Evolutionary conservation across 2,329 filamentous ascomycete genomes (phyloP).

Genomic region (Penicillium sp.): DNA sequence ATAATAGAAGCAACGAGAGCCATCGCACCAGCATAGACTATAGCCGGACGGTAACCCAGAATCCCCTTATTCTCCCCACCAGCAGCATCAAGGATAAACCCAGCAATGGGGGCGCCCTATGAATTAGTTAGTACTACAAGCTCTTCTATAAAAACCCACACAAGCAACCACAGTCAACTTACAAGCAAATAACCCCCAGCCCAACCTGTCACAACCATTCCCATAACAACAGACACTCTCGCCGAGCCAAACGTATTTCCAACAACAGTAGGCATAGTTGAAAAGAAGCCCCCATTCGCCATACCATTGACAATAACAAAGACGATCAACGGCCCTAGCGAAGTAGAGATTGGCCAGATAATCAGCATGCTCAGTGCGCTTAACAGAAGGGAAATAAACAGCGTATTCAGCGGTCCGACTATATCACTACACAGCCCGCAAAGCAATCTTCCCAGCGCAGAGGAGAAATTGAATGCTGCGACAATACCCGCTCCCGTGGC

Average conservation of each 20-base stretch:
- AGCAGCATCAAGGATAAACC: conserved; percentile 56
- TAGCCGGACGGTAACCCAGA: conserved; percentile 57
- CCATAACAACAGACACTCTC: conserved; percentile 56
- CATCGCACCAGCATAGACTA: conserved; percentile 59
- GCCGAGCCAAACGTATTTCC: conserved; percentile 58
- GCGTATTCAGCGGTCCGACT: conserved; percentile 55
- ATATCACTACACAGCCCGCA: conserved; percentile 55
- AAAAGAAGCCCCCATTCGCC: conserved; percentile 63
- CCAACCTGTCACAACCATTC: conserved; percentile 62
- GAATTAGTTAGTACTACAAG: background rate
- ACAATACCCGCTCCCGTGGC: conserved; percentile 56
- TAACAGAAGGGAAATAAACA: conserved; percentile 51
- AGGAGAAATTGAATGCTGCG: conserved; percentile 61
- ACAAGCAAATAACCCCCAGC: conserved; percentile 60
- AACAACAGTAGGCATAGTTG: conserved; percentile 61
- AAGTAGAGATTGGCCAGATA: conserved; percentile 59
- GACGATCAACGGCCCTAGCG: conserved; percentile 51
- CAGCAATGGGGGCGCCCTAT: conserved; percentile 58
- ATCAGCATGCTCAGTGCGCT: conserved; percentile 58
- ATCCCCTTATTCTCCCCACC: conserved; percentile 51
- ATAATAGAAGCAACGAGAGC: conserved; percentile 48
- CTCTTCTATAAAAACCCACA: background rate
- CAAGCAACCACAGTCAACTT: conserved; percentile 18
- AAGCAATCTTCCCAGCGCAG: conserved; percentile 55
- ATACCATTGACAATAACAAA: conserved; percentile 61